Conservation (phyloP, 2,329 filamentous ascomycete genomes). For the Colletotrichum trifolii region DNA sequence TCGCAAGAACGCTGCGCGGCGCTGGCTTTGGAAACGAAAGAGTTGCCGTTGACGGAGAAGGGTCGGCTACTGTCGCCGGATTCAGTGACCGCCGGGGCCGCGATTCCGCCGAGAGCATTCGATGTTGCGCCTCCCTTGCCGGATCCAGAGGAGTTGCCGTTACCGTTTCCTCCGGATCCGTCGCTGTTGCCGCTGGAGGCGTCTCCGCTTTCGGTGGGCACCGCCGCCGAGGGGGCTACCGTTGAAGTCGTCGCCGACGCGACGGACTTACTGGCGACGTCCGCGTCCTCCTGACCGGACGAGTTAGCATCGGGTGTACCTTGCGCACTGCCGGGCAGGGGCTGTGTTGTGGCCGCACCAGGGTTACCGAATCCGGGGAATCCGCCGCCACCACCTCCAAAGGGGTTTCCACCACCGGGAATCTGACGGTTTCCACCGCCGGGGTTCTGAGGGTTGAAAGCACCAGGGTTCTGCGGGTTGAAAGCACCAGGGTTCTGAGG, state of each 20-base stretch:
- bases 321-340: conserved; percentile 18
- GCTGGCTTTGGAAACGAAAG: conserved; percentile 65
- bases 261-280: conserved; percentile 30
- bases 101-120: conserved; percentile 60
- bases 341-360: conserved; percentile 30
- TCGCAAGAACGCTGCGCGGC: conserved; percentile 71
- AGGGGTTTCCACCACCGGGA: background rate
- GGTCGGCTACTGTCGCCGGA: conserved; percentile 61
- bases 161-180: conserved; percentile 28
- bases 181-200: conserved; percentile 26
- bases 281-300: conserved; percentile 25
- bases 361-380: conserved; percentile 29
- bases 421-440: background rate
- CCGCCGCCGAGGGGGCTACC: conserved; percentile 30
- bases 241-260: conserved; percentile 19
- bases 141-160: conserved; percentile 32
- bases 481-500: conserved; percentile 5
- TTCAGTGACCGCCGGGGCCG: conserved; percentile 61
- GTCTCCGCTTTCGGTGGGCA: conserved; percentile 18
- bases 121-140: conserved; percentile 43
- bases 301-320: conserved; percentile 22
- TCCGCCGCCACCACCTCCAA: background rate
- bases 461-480: conserved; percentile 6
- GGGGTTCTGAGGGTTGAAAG: background rate
- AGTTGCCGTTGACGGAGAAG: conserved; percentile 67